These are phyloP conservation scores for Coccomyxa subellipsoidea DNA, from an alignment of 163 green algal genomes.

Conservation along the genomic window DNA sequence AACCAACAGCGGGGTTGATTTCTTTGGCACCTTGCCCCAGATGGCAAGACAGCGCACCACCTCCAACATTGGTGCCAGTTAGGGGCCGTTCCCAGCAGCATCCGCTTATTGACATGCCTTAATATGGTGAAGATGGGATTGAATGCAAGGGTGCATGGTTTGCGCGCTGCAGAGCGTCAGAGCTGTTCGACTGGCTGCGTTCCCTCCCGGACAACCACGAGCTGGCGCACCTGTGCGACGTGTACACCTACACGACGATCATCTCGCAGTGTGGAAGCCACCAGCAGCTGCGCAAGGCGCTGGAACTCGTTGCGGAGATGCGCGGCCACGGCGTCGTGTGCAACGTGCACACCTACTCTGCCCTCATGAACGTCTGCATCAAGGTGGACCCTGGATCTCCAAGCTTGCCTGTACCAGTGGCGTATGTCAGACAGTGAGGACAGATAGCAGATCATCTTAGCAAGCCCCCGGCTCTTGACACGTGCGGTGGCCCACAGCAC, in stretches of 20 bases:
- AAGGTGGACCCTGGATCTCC: too few relatives aligned
- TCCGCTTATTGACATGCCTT: too few relatives aligned
- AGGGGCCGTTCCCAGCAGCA: too few relatives aligned
- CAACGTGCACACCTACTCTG: constrained; percentile 78
- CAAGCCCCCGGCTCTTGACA: too few relatives aligned
- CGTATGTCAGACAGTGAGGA: too few relatives aligned
- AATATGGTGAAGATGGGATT: neutral
- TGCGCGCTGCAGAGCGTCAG: neutral
- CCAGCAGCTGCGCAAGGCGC: constrained; percentile 39
- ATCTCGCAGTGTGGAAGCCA: constrained; percentile 35
- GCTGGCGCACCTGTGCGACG: constrained; percentile 42
- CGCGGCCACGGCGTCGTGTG: constrained; percentile 45
- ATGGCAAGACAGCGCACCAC: neutral
- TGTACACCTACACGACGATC: constrained; percentile 62
- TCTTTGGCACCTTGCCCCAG: too few relatives aligned
- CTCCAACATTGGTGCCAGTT: neutral
- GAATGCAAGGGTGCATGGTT: neutral
- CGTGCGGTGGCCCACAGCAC: too few relatives aligned
- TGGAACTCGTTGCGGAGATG: constrained; percentile 63
- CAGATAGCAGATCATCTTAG: too few relatives aligned
- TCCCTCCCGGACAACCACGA: constrained; percentile 33
- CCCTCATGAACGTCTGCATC: constrained; percentile 57
- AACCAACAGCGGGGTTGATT: too few relatives aligned
- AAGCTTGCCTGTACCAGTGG: too few relatives aligned
- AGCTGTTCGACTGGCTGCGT: constrained; percentile 69